phyloP scores from a whole-genome alignment of 768 basidiomycete species.

The Lentinula aciculospora region DNA sequence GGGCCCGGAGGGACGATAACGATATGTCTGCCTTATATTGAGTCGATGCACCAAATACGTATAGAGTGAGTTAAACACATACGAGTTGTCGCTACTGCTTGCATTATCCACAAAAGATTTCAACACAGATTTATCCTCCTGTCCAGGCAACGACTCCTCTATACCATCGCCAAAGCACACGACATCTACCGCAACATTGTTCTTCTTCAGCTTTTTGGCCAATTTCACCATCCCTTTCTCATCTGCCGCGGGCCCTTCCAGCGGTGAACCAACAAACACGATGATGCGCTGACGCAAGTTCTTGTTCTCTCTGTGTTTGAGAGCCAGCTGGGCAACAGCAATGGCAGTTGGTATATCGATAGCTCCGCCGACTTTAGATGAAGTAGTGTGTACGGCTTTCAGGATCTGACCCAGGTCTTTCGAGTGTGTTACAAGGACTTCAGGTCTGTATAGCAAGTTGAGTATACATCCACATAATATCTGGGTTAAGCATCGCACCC shows the following conservation, averaged over 20 bases:
- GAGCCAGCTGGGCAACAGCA: constrained; percentile 89
- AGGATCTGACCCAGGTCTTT: constrained; percentile 93
- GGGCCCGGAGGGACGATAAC: constrained; percentile 73
- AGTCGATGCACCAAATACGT: background rate
- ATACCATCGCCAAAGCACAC: constrained; percentile 89
- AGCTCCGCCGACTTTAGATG: constrained; percentile 70
- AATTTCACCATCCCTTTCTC: constrained; percentile 81
- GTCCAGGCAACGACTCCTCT: constrained; percentile 44
- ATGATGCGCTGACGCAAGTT: constrained; percentile 95
- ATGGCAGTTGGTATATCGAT: constrained; percentile 89
- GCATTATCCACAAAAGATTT: constrained; percentile 80
- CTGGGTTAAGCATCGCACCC: constrained; percentile 44
- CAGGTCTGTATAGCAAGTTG: constrained; percentile 52
- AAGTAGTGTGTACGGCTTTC: constrained; percentile 62
- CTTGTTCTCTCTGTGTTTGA: constrained; percentile 98
- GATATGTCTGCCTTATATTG: constrained; percentile 59
- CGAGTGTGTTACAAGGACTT: constrained; percentile 94
- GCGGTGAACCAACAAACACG: constrained; percentile 88
- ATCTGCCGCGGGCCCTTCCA: constrained; percentile 64
- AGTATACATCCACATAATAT: background rate
- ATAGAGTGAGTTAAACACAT: constrained; percentile 21
- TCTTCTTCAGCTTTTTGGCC: constrained; percentile 98
- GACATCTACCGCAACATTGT: constrained; percentile 94
- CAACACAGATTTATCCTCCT: constrained; percentile 61
- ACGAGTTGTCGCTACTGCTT: constrained; percentile 84